Base-by-base conservation (phyloP, 169 alveolate species). In the Haemoproteus tartakovskyi region DNA sequence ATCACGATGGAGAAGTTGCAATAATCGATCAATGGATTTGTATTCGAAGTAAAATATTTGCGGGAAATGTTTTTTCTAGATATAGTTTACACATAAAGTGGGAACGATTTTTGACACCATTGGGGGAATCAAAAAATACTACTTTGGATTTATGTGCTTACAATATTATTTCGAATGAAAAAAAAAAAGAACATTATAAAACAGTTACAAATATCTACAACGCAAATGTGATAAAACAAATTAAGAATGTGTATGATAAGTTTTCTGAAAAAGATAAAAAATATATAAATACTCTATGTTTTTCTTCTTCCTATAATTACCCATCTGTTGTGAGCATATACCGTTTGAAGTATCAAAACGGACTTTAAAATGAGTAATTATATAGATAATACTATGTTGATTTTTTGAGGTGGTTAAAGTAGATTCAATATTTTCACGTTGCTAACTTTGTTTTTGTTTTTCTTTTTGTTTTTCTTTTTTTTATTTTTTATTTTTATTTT, bases 1-100 rank as follows among this genome's bases (percentile, higher is more conserved):
- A 22, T 12, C 82, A 67, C 36, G 45, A 41, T 41, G 82, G 82
- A 27, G 40, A 67, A 47, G 67, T 67, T 24, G 74, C 82, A 2
- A 67, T 67, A 3, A 46, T 67, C 11, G 82, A 67, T 2, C 82
- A 67, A 8, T 67, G 82, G 82, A 67, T 67, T 14, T 67, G 64
- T 59, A 22, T 27, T 21, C 21, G 26, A 4, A 22, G 74, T 27
- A 22, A 36, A 0, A 26, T 46, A 45, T 67, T 67, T 43, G 60
- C 56, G 2, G 82, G 82, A 3, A 67, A 38, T 14, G 43, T 67
- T 18, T 67, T 67, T 54, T 67, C 82, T 14, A 26, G 82, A 52
- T 67, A 40, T 21, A 67, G 52, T 45, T 40, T 67, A 50, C 74
- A 67, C 26, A 67, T 67, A 38, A 67, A 52, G 18, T 67, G 82